Percentiles rank a stretch among this genome's conserved stretches.
Evolutionary conservation across 371 early-diverging fungal genomes (phyloP).

Genomic region (Mortierella sp.): DNA sequence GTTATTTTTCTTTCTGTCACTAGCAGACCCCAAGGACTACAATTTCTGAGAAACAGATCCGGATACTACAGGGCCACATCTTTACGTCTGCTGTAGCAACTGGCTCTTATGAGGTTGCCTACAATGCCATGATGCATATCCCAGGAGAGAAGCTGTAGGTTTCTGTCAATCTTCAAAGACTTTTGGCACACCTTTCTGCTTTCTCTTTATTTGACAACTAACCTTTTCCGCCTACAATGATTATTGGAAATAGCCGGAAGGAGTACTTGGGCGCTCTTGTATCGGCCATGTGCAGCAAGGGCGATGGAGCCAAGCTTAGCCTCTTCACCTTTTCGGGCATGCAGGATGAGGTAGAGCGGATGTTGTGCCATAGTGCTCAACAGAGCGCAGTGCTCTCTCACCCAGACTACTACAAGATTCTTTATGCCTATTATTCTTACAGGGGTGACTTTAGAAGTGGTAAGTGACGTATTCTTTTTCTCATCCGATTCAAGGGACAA

Average conservation of each 20-base stretch:
- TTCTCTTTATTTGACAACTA: neutral
- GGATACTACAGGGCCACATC: constrained; percentile 12
- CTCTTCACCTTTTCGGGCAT: constrained; percentile 31
- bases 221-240: neutral
- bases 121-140: constrained; percentile 38
- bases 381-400: constrained; percentile 20
- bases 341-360: constrained; percentile 41
- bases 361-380: constrained; percentile 20
- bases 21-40: constrained; percentile 7
- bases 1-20: neutral
- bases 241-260: constrained; percentile 20
- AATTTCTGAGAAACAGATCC: constrained; percentile 19
- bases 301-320: constrained; percentile 34
- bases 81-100: constrained; percentile 23
- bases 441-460: constrained; percentile 41
- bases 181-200: neutral
- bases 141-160: constrained; percentile 25
- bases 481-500: neutral
- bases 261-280: constrained; percentile 23
- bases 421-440: constrained; percentile 38
- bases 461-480: constrained; percentile 4
- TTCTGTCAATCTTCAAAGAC: too few species aligned
- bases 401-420: constrained; percentile 25
- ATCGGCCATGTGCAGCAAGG: constrained; percentile 16
- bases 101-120: constrained; percentile 28